phyloP scores from a whole-genome alignment of 2,329 filamentous ascomycete genomes.

The Curvularia sp. region DNA sequence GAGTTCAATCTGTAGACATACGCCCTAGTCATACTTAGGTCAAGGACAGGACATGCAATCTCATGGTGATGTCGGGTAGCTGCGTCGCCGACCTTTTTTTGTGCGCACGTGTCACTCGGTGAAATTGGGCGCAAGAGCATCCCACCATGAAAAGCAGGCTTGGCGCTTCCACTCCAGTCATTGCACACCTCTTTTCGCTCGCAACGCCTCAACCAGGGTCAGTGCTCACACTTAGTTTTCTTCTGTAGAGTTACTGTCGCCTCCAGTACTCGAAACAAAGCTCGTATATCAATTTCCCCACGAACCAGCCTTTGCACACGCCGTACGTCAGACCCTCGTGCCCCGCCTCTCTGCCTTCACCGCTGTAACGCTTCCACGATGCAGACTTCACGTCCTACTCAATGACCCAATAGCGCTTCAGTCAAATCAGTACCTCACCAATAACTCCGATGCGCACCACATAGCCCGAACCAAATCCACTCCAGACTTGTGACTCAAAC shows the following conservation, averaged over 20 bases:
- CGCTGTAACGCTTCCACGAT: conserved; percentile 47
- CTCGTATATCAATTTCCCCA: conserved; percentile 12
- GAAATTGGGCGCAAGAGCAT: conserved; percentile 28
- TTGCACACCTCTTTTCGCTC: conserved; percentile 24
- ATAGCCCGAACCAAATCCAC: conserved; percentile 26
- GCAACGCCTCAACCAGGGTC: conserved; percentile 27
- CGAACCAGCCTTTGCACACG: conserved; percentile 23
- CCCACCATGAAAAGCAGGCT: conserved; percentile 25
- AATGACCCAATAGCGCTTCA: conserved; percentile 48
- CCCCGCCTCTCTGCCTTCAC: conserved; percentile 44
- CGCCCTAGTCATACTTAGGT: not conserved
- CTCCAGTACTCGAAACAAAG: not conserved
- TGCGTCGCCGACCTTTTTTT: conserved; percentile 6
- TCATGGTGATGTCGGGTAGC: not conserved
- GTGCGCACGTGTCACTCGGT: conserved; percentile 31
- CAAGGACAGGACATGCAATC: not conserved
- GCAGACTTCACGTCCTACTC: conserved; percentile 40
- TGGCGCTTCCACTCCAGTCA: conserved; percentile 29
- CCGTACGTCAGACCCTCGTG: conserved; percentile 37
- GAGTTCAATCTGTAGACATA: not conserved
- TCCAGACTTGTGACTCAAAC: conserved; percentile 27
- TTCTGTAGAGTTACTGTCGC: conserved; percentile 1
- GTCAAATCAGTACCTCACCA: conserved; percentile 21
- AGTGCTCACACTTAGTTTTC: conserved; percentile 8
- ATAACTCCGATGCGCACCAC: conserved; percentile 29